Evolutionary conservation across 495 filamentous ascomycete species (phyloP).

Genomic region (Lophiotrema nucula): DNA sequence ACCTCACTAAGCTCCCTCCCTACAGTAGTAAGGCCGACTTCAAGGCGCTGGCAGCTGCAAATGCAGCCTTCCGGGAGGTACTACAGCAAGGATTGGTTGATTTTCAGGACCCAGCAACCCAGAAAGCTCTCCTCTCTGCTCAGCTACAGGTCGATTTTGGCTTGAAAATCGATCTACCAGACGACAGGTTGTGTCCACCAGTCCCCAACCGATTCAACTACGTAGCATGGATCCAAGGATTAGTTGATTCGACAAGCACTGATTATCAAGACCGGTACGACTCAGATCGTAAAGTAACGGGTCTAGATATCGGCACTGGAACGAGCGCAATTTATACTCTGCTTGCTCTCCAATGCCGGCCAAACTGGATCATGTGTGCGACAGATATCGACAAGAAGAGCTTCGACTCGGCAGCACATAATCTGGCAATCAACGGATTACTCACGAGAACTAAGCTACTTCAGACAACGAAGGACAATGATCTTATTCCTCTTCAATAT

Average conservation of each 20-base stretch:
- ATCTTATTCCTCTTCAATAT: slow-evolving; percentile 60
- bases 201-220: slow-evolving; percentile 70
- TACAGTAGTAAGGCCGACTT: too few relatives aligned
- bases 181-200: slow-evolving; percentile 85
- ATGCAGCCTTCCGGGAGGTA: slow-evolving; percentile 53
- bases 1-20: too few relatives aligned
- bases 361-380: slow-evolving; percentile 52
- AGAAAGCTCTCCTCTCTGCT: slow-evolving; percentile 76
- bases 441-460: slow-evolving; percentile 64
- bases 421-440: slow-evolving; percentile 64
- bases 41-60: slow-evolving; percentile 54
- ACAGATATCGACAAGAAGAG: slow-evolving; percentile 76
- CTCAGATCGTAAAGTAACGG: slow-evolving; percentile 56
- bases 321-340: slow-evolving; percentile 90
- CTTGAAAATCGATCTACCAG: slow-evolving; percentile 66
- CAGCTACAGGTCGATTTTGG: slow-evolving; percentile 75
- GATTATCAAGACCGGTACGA: slow-evolving; percentile 57
- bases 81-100: slow-evolving; percentile 63
- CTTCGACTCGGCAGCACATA: slow-evolving; percentile 60
- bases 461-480: slow-evolving; percentile 49
- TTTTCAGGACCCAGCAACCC: slow-evolving; percentile 74
- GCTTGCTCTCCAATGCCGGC: slow-evolving; percentile 67
- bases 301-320: slow-evolving; percentile 89
- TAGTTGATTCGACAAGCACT: slow-evolving; percentile 71
- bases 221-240: slow-evolving; percentile 81